Conservation (phyloP, 352 stramenopile species). For the Pythium angustatum region DNA sequence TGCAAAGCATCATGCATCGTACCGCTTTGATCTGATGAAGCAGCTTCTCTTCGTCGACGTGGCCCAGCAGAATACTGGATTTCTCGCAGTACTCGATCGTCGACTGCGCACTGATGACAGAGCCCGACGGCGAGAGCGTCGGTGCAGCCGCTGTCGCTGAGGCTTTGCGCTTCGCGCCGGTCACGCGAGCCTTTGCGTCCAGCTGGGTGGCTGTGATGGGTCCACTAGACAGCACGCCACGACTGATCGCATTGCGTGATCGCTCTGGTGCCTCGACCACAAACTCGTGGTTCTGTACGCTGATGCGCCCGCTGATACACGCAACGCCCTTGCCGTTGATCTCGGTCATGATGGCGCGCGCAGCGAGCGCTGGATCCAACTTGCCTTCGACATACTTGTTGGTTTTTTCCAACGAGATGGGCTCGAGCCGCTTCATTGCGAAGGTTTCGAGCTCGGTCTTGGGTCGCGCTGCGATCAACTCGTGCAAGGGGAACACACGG, state of each 20-base stretch:
- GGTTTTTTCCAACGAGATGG: slow-evolving; percentile 66
- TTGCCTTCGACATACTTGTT: slow-evolving; percentile 86
- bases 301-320: slow-evolving; percentile 58
- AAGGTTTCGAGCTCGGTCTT: slow-evolving; percentile 76
- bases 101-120: slow-evolving; percentile 31
- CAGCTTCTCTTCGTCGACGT: slow-evolving; percentile 81
- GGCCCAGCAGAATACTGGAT: slow-evolving; percentile 55
- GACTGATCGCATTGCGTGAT: background rate
- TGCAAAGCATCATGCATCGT: slow-evolving; percentile 13
- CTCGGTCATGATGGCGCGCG: slow-evolving; percentile 59
- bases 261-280: slow-evolving; percentile 40
- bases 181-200: slow-evolving; percentile 18
- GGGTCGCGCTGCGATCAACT: slow-evolving; percentile 64
- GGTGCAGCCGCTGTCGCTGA: slow-evolving; percentile 1
- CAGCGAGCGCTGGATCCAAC: slow-evolving; percentile 68
- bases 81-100: slow-evolving; percentile 62
- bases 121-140: slow-evolving; percentile 14
- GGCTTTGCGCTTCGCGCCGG: slow-evolving; percentile 23
- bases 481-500: slow-evolving; percentile 69
- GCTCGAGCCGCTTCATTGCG: slow-evolving; percentile 68
- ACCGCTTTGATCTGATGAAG: slow-evolving; percentile 78
- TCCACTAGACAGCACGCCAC: background rate
- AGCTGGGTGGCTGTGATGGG: background rate
- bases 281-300: slow-evolving; percentile 59
- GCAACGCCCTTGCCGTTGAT: slow-evolving; percentile 70